A percentile compares a stretch with the other conserved stretches of the same genome.
Evolutionary conservation across 208 protist species (phyloP).

Genomic region (Acanthamoeba triangularis): DNA sequence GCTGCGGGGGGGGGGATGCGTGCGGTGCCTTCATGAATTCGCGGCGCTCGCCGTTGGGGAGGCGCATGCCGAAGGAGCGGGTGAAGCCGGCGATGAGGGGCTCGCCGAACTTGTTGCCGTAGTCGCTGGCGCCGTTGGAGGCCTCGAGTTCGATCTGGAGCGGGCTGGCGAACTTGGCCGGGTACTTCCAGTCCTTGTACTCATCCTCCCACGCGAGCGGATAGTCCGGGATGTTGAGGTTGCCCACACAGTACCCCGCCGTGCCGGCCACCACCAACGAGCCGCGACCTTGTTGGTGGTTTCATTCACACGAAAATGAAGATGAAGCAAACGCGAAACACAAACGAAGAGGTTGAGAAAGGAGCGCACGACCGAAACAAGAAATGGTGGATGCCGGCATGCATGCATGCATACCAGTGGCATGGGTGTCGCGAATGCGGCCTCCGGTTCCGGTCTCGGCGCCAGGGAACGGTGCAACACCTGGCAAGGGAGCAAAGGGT

Average conservation of each 20-base stretch:
- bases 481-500: not conserved
- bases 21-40: constrained; percentile 50
- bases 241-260: constrained; percentile 90
- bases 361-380: no score
- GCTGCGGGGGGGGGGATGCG: no score
- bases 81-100: constrained; percentile 91
- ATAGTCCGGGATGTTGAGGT: constrained; percentile 90
- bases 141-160: constrained; percentile 91
- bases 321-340: not conserved
- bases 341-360: not conserved
- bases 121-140: constrained; percentile 91
- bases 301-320: not conserved
- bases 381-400: no score
- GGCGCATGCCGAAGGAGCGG: constrained; percentile 88
- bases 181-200: constrained; percentile 72
- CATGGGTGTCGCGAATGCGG: constrained; percentile 89
- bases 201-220: constrained; percentile 88
- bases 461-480: constrained; percentile 91
- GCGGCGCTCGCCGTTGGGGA: constrained; percentile 85
- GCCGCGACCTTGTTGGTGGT: constrained; percentile 79
- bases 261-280: constrained; percentile 90
- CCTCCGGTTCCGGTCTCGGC: constrained; percentile 92
- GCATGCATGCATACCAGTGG: constrained; percentile 80
- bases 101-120: constrained; percentile 91
- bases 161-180: constrained; percentile 88